These are phyloP conservation scores for Exophiala viscosa DNA, from an alignment of 2,329 filamentous ascomycete genomes.

Conservation along the genomic window DNA sequence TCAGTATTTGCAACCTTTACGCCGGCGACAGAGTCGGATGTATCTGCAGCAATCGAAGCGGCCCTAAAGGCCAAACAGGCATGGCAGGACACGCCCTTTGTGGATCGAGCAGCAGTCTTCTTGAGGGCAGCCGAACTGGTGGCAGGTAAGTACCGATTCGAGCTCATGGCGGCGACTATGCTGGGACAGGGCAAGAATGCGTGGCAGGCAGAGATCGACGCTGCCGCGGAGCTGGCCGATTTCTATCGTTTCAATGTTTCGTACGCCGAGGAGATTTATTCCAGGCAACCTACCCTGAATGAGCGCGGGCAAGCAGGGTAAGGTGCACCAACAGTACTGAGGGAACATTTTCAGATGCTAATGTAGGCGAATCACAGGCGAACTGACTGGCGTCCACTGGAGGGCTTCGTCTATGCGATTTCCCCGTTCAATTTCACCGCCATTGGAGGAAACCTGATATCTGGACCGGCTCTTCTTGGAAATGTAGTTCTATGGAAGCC, in stretches of 20 bases:
- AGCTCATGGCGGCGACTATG: constrained; percentile 95
- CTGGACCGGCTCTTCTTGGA: constrained; percentile 74
- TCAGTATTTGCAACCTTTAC: constrained; percentile 38
- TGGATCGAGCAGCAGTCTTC: constrained; percentile 88
- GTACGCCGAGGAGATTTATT: constrained; percentile 87
- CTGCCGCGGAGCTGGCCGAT: constrained; percentile 86
- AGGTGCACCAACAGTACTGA: constrained; percentile 30
- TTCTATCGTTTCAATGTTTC: constrained; percentile 93
- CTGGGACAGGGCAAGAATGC: constrained; percentile 96
- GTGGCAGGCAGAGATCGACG: constrained; percentile 98
- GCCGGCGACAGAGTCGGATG: constrained; percentile 34
- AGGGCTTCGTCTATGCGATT: constrained; percentile 87
- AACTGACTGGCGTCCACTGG: constrained; percentile 73
- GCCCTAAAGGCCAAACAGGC: constrained; percentile 53
- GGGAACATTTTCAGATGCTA: not conserved
- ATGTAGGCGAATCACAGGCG: constrained; percentile 34
- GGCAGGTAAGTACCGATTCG: constrained; percentile 87
- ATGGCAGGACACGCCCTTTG: constrained; percentile 84
- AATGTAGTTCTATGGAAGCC: constrained; percentile 94
- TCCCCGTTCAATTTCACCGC: constrained; percentile 95
- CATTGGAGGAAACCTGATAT: constrained; percentile 76
- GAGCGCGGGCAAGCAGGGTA: constrained; percentile 74
- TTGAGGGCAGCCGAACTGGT: constrained; percentile 93
- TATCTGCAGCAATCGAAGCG: constrained; percentile 32
- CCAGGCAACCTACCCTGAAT: constrained; percentile 80